These are phyloP conservation scores for Brassica balearica DNA, from an alignment of 441 rosid species.

Conservation along the genomic window DNA sequence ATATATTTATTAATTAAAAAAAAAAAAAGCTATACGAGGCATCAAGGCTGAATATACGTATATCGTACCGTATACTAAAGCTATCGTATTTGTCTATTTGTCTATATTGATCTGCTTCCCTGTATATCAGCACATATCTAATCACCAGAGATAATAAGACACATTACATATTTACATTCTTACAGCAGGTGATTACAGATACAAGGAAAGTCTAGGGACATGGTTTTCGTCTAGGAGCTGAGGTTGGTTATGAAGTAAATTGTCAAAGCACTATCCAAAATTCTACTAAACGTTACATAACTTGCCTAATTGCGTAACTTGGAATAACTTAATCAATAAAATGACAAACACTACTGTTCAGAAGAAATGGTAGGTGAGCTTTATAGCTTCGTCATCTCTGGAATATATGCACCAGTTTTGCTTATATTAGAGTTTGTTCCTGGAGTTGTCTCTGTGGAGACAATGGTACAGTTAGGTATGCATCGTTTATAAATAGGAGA, in stretches of 20 bases:
- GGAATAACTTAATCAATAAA: background rate
- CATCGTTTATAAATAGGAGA: background rate
- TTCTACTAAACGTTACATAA: background rate
- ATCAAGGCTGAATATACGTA: too few relatives aligned
- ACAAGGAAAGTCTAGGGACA: slow-evolving; percentile 8
- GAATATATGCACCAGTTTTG: slow-evolving; percentile 17
- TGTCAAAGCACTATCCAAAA: background rate
- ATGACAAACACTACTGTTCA: background rate
- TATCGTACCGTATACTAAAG: too few relatives aligned
- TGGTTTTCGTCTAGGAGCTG: background rate
- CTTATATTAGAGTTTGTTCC: slow-evolving; percentile 54
- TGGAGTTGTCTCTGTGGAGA: slow-evolving; percentile 76
- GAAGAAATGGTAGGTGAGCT: background rate
- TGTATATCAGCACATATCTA: too few relatives aligned
- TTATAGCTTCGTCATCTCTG: background rate
- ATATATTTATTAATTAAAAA: too few relatives aligned
- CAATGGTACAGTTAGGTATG: slow-evolving; percentile 22
- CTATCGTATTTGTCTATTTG: too few relatives aligned
- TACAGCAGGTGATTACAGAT: background rate
- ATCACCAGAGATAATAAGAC: too few relatives aligned
- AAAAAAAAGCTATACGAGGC: too few relatives aligned
- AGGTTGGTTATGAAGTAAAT: background rate
- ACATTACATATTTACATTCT: background rate
- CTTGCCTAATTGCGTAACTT: background rate
- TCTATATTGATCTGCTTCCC: too few relatives aligned